Percentiles rank a stretch among this genome's conserved stretches.
phyloP scores from a whole-genome alignment of 257 asterid genomes.

The Solanum boliviense region DNA sequence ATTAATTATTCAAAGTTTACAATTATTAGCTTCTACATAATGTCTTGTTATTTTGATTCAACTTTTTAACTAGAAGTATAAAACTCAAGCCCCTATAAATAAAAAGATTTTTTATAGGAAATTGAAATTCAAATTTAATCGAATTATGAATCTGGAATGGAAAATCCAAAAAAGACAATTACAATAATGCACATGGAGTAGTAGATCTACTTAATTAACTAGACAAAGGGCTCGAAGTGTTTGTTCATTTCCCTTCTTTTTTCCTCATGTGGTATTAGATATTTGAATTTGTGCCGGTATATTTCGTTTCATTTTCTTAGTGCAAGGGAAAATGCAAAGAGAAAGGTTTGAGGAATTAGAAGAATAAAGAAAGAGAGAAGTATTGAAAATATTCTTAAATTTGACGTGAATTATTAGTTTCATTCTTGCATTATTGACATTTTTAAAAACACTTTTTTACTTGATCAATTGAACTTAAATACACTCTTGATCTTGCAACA shows the following conservation, averaged over 20 bases:
- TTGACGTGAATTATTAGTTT: no score
- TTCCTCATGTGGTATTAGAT: background rate
- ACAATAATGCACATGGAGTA: background rate
- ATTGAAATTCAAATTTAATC: no score
- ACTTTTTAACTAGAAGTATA: background rate
- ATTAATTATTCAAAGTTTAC: background rate
- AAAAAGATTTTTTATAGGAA: no score
- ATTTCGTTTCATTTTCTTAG: background rate
- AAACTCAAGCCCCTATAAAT: no score
- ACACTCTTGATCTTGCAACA: no score
- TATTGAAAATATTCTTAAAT: no score
- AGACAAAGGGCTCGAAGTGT: background rate
- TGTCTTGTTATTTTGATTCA: background rate
- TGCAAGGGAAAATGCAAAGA: background rate
- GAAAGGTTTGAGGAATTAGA: background rate
- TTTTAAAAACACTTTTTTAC: no score
- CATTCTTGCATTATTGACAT: no score
- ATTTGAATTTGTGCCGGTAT: background rate
- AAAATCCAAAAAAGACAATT: background rate
- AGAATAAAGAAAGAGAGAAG: background rate
- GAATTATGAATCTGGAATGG: no score
- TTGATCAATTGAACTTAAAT: background rate
- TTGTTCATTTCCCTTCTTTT: background rate
- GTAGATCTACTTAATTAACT: background rate
- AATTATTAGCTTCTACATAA: background rate